Conservation (phyloP, 768 basidiomycete genomes). For the Pleurotus cornucopiae region DNA sequence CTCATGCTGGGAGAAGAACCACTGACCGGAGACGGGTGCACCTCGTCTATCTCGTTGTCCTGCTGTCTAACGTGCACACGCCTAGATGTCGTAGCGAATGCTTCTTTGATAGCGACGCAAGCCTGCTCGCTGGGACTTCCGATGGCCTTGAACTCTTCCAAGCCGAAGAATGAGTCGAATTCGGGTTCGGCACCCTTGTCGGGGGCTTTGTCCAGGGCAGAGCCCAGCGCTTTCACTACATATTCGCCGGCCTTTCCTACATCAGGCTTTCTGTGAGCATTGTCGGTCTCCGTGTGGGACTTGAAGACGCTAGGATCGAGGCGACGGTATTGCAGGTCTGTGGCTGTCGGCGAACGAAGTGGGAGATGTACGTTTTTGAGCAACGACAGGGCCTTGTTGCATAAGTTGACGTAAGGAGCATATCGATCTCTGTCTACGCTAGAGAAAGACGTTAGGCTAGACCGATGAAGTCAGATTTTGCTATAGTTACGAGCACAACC, state of each 20-base stretch:
- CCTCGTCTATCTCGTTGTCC: background rate
- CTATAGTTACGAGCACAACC: background rate
- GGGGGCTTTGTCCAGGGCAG: background rate
- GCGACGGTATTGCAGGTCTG: background rate
- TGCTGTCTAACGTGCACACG: background rate
- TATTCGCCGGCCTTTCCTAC: background rate
- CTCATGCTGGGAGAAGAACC: no score
- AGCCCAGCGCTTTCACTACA: no score
- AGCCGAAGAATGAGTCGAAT: background rate
- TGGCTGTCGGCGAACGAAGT: background rate
- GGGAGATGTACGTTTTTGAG: background rate
- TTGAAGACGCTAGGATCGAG: background rate
- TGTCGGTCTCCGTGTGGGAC: background rate
- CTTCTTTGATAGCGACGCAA: background rate
- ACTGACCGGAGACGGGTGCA: no score
- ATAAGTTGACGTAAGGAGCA: background rate
- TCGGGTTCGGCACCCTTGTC: background rate
- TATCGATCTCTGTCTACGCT: background rate
- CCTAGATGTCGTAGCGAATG: background rate
- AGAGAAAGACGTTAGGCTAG: background rate
- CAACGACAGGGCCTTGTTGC: background rate
- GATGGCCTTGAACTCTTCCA: background rate
- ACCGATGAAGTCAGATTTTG: background rate
- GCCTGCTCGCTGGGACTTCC: background rate
- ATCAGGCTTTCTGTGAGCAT: background rate